A percentile compares a stretch with the other conserved stretches of the same genome.
Evolutionary conservation across 495 filamentous ascomycete genomes (phyloP).

Genomic region (Penicillium flavigenum): DNA sequence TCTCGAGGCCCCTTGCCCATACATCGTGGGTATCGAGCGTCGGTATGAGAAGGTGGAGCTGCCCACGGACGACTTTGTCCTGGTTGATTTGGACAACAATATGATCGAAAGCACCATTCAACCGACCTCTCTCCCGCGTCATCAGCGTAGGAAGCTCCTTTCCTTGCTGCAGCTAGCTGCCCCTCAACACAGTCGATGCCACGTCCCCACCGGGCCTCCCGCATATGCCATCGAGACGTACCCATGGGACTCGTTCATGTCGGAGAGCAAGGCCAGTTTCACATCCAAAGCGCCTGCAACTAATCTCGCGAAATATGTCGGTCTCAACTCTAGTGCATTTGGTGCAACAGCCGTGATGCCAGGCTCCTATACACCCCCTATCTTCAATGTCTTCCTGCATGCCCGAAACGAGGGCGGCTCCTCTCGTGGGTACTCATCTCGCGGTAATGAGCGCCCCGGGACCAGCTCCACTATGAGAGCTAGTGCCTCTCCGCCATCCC

Average conservation of each 20-base stretch:
- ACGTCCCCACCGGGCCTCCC: conserved; percentile 84
- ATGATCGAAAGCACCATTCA: conserved; percentile 75
- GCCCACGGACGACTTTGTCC: conserved; percentile 93
- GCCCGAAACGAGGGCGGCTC: conserved; percentile 61
- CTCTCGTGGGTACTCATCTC: conserved; percentile 47
- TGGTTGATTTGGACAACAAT: conserved; percentile 91
- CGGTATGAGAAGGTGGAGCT: conserved; percentile 89
- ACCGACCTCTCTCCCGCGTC: conserved; percentile 76
- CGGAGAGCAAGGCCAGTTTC: conserved; percentile 81
- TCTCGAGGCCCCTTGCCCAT: conserved; percentile 92
- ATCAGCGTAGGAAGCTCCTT: conserved; percentile 84
- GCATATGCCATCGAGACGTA: conserved; percentile 90
- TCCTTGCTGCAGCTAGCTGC: conserved; percentile 87
- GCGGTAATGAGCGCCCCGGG: conserved; percentile 69
- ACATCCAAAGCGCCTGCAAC: conserved; percentile 65
- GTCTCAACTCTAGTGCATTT: conserved; percentile 84
- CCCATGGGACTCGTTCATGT: conserved; percentile 82
- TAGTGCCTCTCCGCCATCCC: conserved; percentile 72
- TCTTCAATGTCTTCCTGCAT: conserved; percentile 91
- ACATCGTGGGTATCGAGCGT: conserved; percentile 92
- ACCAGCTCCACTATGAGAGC: conserved; percentile 74
- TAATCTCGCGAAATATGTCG: conserved; percentile 77
- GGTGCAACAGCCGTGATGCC: conserved; percentile 59
- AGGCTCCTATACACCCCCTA: conserved; percentile 47
- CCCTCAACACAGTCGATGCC: conserved; percentile 83